Evolutionary conservation across 805 yeast genomes (phyloP).

Genomic region (Metschnikowia bowlesiae): DNA sequence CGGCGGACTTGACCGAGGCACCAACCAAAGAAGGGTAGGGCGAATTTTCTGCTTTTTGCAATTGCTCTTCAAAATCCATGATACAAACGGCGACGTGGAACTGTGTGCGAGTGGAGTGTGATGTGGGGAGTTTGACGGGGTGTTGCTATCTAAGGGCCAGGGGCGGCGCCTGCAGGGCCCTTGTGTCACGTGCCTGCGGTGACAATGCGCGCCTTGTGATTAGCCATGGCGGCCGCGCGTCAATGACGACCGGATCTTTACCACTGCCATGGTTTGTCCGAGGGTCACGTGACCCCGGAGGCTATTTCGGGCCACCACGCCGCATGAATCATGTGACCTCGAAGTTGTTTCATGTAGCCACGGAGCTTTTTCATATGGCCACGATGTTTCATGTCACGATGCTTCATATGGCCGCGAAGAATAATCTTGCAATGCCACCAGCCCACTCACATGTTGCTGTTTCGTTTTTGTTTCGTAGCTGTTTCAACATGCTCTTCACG

Average conservation of each 20-base stretch:
- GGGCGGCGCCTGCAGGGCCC: constrained; percentile 6
- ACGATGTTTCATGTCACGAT: too few species aligned
- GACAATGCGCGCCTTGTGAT: background rate
- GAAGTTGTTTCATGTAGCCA: too few species aligned
- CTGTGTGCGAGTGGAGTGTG: background rate
- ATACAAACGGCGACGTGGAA: background rate
- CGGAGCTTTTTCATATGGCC: too few species aligned
- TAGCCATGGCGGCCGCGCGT: background rate
- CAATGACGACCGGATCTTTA: too few species aligned
- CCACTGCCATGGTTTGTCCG: background rate
- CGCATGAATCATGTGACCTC: too few species aligned
- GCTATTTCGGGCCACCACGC: too few species aligned
- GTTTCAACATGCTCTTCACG: too few species aligned
- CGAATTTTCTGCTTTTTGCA: constrained; percentile 48
- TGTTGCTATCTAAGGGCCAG: constrained; percentile 3
- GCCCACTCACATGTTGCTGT: too few species aligned
- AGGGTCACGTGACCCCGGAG: background rate
- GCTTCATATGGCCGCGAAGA: too few species aligned
- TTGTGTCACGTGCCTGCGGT: background rate
- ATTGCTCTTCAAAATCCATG: constrained; percentile 31
- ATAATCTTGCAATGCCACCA: too few species aligned
- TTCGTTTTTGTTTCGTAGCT: too few species aligned
- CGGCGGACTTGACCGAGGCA: constrained; percentile 45
- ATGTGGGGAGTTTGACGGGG: background rate
- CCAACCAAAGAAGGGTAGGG: constrained; percentile 52